A percentile compares a stretch with the other conserved stretches of the same genome.
These are phyloP conservation scores for Ceratobasidium papillatum DNA, from an alignment of 1,284 basidiomycete species.

Conservation along the genomic window DNA sequence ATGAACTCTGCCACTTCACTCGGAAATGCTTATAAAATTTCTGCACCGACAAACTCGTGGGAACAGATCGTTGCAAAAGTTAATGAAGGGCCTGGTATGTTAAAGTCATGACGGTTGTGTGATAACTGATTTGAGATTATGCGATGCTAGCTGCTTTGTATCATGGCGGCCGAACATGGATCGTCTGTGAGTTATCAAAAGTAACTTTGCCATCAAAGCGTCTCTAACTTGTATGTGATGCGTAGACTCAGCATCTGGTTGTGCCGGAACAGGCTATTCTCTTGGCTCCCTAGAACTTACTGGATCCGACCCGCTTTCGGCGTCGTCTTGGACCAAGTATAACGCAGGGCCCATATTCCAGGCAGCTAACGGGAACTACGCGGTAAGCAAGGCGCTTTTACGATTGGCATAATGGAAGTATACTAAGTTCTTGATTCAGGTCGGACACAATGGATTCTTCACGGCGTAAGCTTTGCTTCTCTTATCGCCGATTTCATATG, in stretches of 20 bases:
- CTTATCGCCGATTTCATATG: not conserved
- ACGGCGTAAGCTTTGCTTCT: not conserved
- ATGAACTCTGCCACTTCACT: constrained; percentile 54
- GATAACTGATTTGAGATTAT: not conserved
- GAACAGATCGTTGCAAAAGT: constrained; percentile 31
- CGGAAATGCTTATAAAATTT: constrained; percentile 53
- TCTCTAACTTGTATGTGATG: too few species aligned
- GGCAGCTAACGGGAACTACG: constrained; percentile 44
- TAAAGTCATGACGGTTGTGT: not conserved
- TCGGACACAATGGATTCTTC: not conserved
- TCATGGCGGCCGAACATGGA: constrained; percentile 33
- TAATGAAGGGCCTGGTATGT: constrained; percentile 43
- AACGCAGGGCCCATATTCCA: constrained; percentile 34
- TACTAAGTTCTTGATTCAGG: not conserved
- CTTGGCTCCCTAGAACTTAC: constrained; percentile 50
- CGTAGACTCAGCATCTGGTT: constrained; percentile 39
- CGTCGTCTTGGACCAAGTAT: constrained; percentile 50
- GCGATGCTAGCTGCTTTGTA: not conserved
- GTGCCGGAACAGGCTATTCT: constrained; percentile 39
- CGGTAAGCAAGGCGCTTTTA: constrained; percentile 4
- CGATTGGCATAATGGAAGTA: too few species aligned
- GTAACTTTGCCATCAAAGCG: too few species aligned
- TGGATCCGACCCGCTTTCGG: too few species aligned
- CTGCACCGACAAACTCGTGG: constrained; percentile 50
- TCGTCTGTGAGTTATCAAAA: constrained; percentile 36